Conservation (phyloP, 2,329 filamentous ascomycete species). For the Colletotrichum tanaceti region DNA sequence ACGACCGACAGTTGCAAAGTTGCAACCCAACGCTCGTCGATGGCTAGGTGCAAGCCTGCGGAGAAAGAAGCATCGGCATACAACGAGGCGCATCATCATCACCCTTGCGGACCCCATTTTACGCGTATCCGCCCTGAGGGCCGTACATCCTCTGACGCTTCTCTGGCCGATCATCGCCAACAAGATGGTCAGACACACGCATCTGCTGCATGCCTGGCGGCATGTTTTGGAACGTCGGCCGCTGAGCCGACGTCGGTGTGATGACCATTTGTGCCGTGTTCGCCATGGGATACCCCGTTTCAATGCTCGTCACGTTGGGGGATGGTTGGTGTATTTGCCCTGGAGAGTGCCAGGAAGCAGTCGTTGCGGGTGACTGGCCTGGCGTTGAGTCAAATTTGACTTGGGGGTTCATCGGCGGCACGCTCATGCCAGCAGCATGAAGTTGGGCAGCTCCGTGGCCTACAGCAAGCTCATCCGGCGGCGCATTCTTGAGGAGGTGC, state of each 20-base stretch:
- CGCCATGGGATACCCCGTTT: constrained; percentile 60
- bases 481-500: constrained; percentile 80
- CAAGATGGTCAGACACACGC: constrained; percentile 49
- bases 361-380: constrained; percentile 64
- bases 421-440: constrained; percentile 51
- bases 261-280: constrained; percentile 56
- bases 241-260: constrained; percentile 45
- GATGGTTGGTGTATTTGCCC: constrained; percentile 63
- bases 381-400: constrained; percentile 65
- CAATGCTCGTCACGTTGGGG: constrained; percentile 55
- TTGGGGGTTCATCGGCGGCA: constrained; percentile 45
- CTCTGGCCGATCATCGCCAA: constrained; percentile 58
- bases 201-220: constrained; percentile 50
- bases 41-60: too few relatives aligned
- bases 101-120: constrained; percentile 30
- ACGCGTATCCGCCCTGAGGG: constrained; percentile 55
- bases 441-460: constrained; percentile 48
- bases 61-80: too few relatives aligned
- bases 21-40: too few relatives aligned
- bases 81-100: not conserved
- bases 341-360: constrained; percentile 63
- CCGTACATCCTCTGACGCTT: constrained; percentile 65
- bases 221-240: constrained; percentile 53
- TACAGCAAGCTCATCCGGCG: constrained; percentile 55
- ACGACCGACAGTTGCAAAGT: too few relatives aligned